Percentiles rank a stretch among this genome's conserved stretches.
Conservation (phyloP, 2,329 filamentous ascomycete genomes). For the Ophiostoma fasciatum region DNA sequence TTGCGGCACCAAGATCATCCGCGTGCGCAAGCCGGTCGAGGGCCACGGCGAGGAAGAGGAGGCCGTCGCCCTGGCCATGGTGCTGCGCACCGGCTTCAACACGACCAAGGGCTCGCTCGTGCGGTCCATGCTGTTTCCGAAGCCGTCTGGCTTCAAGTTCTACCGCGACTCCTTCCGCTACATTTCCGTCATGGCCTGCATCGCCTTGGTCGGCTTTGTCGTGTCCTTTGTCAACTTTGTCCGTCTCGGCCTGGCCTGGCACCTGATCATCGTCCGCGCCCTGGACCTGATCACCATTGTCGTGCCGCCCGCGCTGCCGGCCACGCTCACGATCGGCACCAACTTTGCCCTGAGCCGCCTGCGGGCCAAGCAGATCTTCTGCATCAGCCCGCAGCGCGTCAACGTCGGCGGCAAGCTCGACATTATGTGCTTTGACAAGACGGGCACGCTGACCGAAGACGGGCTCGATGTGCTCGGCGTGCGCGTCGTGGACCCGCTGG, state of each 20-base stretch:
- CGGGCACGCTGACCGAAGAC: slow-evolving; percentile 93
- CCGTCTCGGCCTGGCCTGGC: slow-evolving; percentile 67
- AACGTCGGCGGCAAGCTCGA: slow-evolving; percentile 95
- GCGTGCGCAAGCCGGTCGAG: slow-evolving; percentile 76
- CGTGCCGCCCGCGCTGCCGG: slow-evolving; percentile 84
- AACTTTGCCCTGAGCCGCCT: slow-evolving; percentile 83
- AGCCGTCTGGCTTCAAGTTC: slow-evolving; percentile 96
- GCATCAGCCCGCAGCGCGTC: slow-evolving; percentile 91
- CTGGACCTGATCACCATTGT: slow-evolving; percentile 96
- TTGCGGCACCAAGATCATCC: slow-evolving; percentile 87
- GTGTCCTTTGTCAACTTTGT: slow-evolving; percentile 91
- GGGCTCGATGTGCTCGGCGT: slow-evolving; percentile 87
- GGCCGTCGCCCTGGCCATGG: slow-evolving; percentile 79
- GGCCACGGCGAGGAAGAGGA: slow-evolving; percentile 66
- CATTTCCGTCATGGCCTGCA: slow-evolving; percentile 85
- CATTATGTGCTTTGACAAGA: slow-evolving; percentile 96
- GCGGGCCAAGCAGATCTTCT: slow-evolving; percentile 85
- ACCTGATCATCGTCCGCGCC: slow-evolving; percentile 80
- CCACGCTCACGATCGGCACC: slow-evolving; percentile 89
- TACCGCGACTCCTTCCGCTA: slow-evolving; percentile 96
- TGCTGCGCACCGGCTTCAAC: slow-evolving; percentile 89
- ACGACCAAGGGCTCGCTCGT: slow-evolving; percentile 94
- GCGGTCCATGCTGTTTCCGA: slow-evolving; percentile 95
- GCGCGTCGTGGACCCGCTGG: slow-evolving; percentile 53
- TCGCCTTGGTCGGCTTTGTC: slow-evolving; percentile 76